Conservation (phyloP, 306 rosid species). For the Cucurbita pepo region DNA sequence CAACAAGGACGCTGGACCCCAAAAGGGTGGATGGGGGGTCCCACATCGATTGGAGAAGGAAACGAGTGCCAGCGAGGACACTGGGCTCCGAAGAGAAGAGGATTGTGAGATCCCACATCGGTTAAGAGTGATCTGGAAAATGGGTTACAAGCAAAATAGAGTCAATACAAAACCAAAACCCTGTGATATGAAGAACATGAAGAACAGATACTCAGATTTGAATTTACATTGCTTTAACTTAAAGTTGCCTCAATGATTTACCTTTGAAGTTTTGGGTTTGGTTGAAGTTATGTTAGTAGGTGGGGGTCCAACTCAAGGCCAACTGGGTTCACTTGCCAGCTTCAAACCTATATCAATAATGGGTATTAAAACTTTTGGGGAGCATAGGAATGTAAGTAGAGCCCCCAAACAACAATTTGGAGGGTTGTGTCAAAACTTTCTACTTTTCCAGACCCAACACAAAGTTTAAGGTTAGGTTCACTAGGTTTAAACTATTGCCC, state of each 20-base stretch:
- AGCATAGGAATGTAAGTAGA: neutral
- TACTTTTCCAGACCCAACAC: neutral
- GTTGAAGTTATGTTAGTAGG: conserved; percentile 1
- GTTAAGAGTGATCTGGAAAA: neutral
- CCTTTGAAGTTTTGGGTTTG: neutral
- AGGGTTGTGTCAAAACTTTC: neutral
- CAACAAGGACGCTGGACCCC: too few species aligned
- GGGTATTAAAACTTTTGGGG: neutral
- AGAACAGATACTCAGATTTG: neutral
- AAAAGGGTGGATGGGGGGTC: too few species aligned
- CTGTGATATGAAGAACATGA: neutral
- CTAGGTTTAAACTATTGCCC: neutral
- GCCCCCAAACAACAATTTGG: neutral
- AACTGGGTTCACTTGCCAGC: neutral
- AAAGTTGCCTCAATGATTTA: neutral
- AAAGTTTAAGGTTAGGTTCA: neutral
- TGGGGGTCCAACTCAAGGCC: conserved; percentile 1
- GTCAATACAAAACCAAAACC: neutral
- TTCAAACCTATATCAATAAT: neutral
- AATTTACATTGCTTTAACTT: neutral
- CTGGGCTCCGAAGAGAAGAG: too few species aligned
- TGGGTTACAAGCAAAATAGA: neutral
- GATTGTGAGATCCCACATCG: too few species aligned
- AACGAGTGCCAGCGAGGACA: too few species aligned
- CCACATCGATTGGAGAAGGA: too few species aligned